Evolutionary conservation across 2,329 filamentous ascomycete species (phyloP).

Genomic region (Allantophomopsis cytisporea): DNA sequence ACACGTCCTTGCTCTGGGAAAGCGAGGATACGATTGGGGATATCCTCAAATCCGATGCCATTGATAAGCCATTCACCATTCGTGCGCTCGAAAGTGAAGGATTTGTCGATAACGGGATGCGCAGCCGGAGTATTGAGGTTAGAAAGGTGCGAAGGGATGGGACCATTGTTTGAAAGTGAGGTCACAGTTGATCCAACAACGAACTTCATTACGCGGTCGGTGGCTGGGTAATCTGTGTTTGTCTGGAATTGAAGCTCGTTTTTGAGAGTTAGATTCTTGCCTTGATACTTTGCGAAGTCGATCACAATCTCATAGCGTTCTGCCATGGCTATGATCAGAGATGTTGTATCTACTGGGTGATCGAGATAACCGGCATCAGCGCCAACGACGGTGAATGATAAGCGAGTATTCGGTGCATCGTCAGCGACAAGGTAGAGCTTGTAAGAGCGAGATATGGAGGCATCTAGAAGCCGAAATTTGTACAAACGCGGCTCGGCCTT

Average conservation of each 20-base stretch:
- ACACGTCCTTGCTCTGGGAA: conserved; percentile 29
- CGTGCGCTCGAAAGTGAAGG: conserved; percentile 29
- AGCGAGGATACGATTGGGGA: conserved; percentile 32
- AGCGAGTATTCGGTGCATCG: conserved; percentile 15
- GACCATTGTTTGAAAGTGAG: conserved; percentile 17
- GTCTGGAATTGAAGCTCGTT: conserved; percentile 27
- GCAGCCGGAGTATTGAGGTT: conserved; percentile 24
- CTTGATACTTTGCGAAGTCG: conserved; percentile 34
- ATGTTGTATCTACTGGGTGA: conserved; percentile 25
- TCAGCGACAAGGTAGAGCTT: conserved; percentile 29
- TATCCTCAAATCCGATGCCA: conserved; percentile 30
- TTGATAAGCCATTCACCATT: conserved; percentile 36
- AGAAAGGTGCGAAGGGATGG: conserved; percentile 18
- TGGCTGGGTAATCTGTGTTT: conserved; percentile 34
- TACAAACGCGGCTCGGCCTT: conserved; percentile 48
- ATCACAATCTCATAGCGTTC: conserved; percentile 44
- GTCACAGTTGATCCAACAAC: conserved; percentile 4
- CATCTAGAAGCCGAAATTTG: conserved; percentile 38
- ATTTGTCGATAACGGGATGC: conserved; percentile 23
- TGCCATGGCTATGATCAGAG: conserved; percentile 35
- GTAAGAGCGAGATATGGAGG: conserved; percentile 32
- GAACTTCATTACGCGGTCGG: conserved; percentile 37
- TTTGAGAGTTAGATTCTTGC: conserved; percentile 31
- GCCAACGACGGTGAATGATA: conserved; percentile 37
- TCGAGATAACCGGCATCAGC: conserved; percentile 38